Percentiles rank a stretch among this genome's conserved stretches.
These are phyloP conservation scores for Schwanniomyces yamadae DNA, from an alignment of 805 yeast genomes.

Conservation along the genomic window DNA sequence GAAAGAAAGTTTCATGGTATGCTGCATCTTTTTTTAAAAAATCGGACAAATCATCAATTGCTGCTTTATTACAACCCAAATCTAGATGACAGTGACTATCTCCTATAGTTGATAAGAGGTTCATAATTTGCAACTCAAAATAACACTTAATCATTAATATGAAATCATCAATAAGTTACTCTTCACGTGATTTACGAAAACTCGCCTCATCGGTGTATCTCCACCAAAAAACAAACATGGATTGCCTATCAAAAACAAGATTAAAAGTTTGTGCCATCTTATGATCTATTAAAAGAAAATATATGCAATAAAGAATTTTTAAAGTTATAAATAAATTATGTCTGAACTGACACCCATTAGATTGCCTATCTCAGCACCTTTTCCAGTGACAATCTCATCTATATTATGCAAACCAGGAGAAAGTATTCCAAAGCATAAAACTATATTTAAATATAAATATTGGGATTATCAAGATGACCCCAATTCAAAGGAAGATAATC, in stretches of 20 bases:
- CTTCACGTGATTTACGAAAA: background rate
- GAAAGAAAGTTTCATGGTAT: constrained; percentile 15
- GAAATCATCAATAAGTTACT: background rate
- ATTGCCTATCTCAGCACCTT: constrained; percentile 63
- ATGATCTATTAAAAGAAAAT: constrained; percentile 1
- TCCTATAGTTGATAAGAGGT: constrained; percentile 5
- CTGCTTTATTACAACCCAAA: constrained; percentile 10
- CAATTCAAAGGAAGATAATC: constrained; percentile 39
- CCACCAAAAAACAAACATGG: background rate
- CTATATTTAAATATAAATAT: constrained; percentile 61
- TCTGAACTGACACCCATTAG: constrained; percentile 46
- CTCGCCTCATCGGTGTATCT: constrained; percentile 3
- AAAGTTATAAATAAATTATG: constrained; percentile 17
- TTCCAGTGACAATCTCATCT: constrained; percentile 63
- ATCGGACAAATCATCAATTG: constrained; percentile 9
- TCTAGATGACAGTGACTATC: constrained; percentile 41
- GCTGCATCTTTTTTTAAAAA: constrained; percentile 7
- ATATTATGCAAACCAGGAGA: constrained; percentile 47
- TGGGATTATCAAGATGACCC: constrained; percentile 64
- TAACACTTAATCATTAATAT: background rate
- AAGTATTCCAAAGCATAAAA: constrained; percentile 48
- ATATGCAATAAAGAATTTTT: too few relatives aligned
- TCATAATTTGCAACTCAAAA: too few relatives aligned
- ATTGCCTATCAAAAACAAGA: background rate
- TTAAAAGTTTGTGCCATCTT: too few relatives aligned